Evolutionary conservation across 1,284 basidiomycete species (phyloP), one percentile per base, ranked within the genome.

Genomic region (Moesziomyces sp.): DNA sequence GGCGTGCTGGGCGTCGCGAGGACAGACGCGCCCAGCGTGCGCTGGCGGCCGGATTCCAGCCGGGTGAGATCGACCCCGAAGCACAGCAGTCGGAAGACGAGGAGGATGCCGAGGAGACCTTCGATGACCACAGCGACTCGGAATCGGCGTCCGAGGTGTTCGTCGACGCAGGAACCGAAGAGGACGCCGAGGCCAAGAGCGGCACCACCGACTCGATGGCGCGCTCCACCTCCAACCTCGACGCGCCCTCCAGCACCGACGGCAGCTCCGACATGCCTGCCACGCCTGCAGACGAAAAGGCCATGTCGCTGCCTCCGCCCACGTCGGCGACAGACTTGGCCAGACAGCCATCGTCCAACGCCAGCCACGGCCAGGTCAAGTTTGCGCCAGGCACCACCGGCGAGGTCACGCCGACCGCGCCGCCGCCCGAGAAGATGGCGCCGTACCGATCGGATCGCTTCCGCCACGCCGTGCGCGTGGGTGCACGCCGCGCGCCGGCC

Each of bases 181-280:
- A 62, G 6, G 64, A 50, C 8, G 10, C 24, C 14, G 64, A 67
- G 23, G 64, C 59, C n/a, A 60, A 57, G 43, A 67, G 57, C 40
- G 58, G 43, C 6, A 60, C 56, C 3, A 64, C 47, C 21, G 68
- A 58, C 38, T 59, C 64, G 10, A 66, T 67, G 67, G 67, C 52
- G 9, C 47, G 63, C 13, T 66, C 63, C 10, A 48, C 46, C 0
- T 70, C 72, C 13, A 65, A 65, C 43, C 51, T 58, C 38, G 64
- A 63, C 1, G 64, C 68, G 11, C 68, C 60, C 18, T 72, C 68
- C 5, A 68, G 64, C 48, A 67, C 68, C 4, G 73, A 75, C 26
- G 64, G 64, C 28, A 75, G 73, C 64, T 64, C 63, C 11, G 73
- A 75, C 33, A 58, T 71, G 57, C 73, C 73, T 24, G 52, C 44